phyloP scores from a whole-genome alignment of 2,329 filamentous ascomycete genomes.

The Bipolaris gigantea region DNA sequence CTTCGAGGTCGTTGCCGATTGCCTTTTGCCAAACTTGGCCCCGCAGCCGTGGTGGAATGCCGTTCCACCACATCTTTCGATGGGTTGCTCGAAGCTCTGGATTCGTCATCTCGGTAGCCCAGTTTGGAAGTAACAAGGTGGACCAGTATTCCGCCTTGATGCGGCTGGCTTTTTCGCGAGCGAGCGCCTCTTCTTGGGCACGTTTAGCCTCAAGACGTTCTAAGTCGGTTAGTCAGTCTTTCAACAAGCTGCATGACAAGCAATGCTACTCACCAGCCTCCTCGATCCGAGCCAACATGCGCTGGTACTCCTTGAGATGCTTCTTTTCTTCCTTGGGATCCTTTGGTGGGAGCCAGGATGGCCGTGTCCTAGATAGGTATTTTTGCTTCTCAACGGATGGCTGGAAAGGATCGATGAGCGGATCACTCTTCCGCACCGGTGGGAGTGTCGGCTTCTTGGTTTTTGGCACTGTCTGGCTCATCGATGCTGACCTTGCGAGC shows the following conservation, averaged over 20 bases:
- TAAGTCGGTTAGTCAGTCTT: slow-evolving; percentile 20
- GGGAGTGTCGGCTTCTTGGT: slow-evolving; percentile 59
- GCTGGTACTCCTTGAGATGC: slow-evolving; percentile 83
- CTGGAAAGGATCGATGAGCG: slow-evolving; percentile 82
- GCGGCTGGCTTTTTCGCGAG: slow-evolving; percentile 54
- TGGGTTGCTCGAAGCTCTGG: slow-evolving; percentile 33
- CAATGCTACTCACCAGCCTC: slow-evolving; percentile 54
- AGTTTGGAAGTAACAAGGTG: slow-evolving; percentile 73
- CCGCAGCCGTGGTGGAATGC: slow-evolving; percentile 70
- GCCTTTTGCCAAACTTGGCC: slow-evolving; percentile 70
- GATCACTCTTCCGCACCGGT: slow-evolving; percentile 70
- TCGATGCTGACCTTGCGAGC: slow-evolving; percentile 36
- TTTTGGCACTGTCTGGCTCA: slow-evolving; percentile 44
- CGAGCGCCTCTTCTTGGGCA: slow-evolving; percentile 55
- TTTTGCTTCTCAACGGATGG: slow-evolving; percentile 87
- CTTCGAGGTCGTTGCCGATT: slow-evolving; percentile 72
- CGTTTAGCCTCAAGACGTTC: slow-evolving; percentile 40
- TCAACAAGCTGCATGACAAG: background rate
- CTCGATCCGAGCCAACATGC: slow-evolving; percentile 70
- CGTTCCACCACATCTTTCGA: slow-evolving; percentile 80
- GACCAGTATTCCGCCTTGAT: slow-evolving; percentile 68
- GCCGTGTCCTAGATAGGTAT: slow-evolving; percentile 73
- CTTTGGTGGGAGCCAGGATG: slow-evolving; percentile 84
- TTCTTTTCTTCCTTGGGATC: slow-evolving; percentile 87
- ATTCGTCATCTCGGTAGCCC: slow-evolving; percentile 66